Conservation (phyloP, 2,329 filamentous ascomycete species). For the Colletotrichum ledebouriae region DNA sequence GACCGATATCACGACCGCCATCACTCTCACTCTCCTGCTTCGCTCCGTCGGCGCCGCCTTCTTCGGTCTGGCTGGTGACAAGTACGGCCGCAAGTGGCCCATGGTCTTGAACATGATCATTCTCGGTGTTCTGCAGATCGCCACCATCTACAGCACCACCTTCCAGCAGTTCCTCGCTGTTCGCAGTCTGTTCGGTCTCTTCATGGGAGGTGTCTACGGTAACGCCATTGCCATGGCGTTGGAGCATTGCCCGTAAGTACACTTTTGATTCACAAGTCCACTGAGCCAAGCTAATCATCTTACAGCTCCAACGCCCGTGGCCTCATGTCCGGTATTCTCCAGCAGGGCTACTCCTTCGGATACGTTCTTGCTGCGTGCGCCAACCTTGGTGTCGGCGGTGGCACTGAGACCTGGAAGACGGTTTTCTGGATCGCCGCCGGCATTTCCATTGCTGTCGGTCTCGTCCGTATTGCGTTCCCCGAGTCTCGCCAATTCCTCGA, state of each 20-base stretch:
- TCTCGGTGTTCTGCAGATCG: conserved; percentile 76
- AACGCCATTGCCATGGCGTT: conserved; percentile 84
- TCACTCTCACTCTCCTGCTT: conserved; percentile 81
- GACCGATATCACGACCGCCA: conserved; percentile 80
- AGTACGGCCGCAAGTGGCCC: conserved; percentile 85
- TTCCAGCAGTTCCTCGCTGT: conserved; percentile 83
- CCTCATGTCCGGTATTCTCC: conserved; percentile 84
- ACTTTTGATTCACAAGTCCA: background rate
- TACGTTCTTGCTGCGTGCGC: conserved; percentile 83
- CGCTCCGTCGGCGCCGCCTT: conserved; percentile 80
- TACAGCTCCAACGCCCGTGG: conserved; percentile 75
- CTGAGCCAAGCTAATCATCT: conserved; percentile 11
- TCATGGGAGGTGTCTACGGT: conserved; percentile 86
- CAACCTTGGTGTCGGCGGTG: conserved; percentile 79
- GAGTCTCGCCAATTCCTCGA: conserved; percentile 83
- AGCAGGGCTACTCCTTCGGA: conserved; percentile 85
- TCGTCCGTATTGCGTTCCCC: conserved; percentile 77
- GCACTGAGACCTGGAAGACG: conserved; percentile 76
- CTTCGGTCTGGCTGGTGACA: conserved; percentile 84
- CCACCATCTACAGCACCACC: conserved; percentile 80
- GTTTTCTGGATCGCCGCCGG: conserved; percentile 79
- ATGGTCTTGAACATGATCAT: conserved; percentile 86
- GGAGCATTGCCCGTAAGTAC: conserved; percentile 75
- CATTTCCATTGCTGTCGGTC: conserved; percentile 76
- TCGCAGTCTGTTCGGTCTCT: conserved; percentile 79